Percentiles rank a stretch among this genome's conserved stretches.
phyloP scores from a whole-genome alignment of 495 filamentous ascomycete species.

The Penicillium odoratum region DNA sequence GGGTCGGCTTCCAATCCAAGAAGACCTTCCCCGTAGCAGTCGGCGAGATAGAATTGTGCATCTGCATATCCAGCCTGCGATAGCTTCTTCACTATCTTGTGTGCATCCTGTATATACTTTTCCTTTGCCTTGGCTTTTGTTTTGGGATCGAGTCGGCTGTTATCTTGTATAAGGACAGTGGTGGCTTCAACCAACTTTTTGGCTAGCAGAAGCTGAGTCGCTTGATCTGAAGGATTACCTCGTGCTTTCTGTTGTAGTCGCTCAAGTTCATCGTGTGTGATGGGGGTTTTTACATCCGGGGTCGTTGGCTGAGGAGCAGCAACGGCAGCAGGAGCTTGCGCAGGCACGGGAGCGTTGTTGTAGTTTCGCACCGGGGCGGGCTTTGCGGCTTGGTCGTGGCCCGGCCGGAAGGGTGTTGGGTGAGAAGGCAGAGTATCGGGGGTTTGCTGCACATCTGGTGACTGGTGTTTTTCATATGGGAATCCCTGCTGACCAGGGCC shows the following conservation, averaged over 20 bases:
- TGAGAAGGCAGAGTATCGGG: constrained; percentile 72
- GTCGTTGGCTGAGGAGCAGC: constrained; percentile 33
- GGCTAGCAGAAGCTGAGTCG: constrained; percentile 68
- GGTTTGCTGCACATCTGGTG: constrained; percentile 35
- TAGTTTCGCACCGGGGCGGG: constrained; percentile 77
- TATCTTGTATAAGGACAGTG: constrained; percentile 67
- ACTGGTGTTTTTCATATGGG: constrained; percentile 18
- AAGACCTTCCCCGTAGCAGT: constrained; percentile 77
- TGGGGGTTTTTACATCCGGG: constrained; percentile 43
- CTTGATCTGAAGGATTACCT: constrained; percentile 68
- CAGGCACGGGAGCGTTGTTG: constrained; percentile 39
- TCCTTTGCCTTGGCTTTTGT: constrained; percentile 75
- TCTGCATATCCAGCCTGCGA: constrained; percentile 66
- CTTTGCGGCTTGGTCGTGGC: constrained; percentile 59
- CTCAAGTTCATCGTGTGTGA: constrained; percentile 79
- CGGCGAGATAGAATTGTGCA: constrained; percentile 92
- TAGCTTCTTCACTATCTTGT: constrained; percentile 89
- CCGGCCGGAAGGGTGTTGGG: constrained; percentile 77
- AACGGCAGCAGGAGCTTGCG: constrained; percentile 26
- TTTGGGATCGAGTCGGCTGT: constrained; percentile 70
- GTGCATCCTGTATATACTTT: constrained; percentile 78
- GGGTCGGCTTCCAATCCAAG: constrained; percentile 73
- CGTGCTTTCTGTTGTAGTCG: constrained; percentile 65
- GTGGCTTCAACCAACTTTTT: constrained; percentile 88
- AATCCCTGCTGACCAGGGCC: constrained; percentile 22